A percentile compares a stretch with the other conserved stretches of the same genome.
phyloP scores from a whole-genome alignment of 2,329 filamentous ascomycete species.

The Stagonosporopsis tanaceti region DNA sequence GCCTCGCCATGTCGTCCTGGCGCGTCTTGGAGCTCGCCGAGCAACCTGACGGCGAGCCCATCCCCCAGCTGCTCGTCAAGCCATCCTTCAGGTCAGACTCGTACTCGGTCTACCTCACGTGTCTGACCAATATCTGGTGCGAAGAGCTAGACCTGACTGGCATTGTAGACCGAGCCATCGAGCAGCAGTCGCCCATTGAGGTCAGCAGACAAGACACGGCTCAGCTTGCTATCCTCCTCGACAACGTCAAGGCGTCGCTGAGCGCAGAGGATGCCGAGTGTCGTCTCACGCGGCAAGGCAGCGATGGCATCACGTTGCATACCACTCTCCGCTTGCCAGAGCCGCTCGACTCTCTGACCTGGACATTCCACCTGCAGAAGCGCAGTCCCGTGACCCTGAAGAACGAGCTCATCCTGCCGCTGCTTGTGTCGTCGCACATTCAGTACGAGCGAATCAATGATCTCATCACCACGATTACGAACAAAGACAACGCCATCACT shows the following conservation, averaged over 20 bases:
- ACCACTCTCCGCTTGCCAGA: conserved; percentile 68
- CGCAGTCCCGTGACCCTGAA: conserved; percentile 54
- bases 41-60: conserved; percentile 26
- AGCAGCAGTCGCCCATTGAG: conserved; percentile 75
- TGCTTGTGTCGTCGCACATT: conserved; percentile 59
- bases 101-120: conserved; percentile 73
- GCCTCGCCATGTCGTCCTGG: conserved; percentile 45
- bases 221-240: conserved; percentile 72
- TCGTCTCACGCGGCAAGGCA: conserved; percentile 41
- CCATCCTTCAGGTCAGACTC: conserved; percentile 61
- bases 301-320: conserved; percentile 57
- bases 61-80: conserved; percentile 72
- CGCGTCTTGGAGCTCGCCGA: conserved; percentile 40
- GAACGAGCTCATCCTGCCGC: conserved; percentile 60
- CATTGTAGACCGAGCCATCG: conserved; percentile 69
- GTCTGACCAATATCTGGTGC: conserved; percentile 76
- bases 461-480: conserved; percentile 59
- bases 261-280: conserved; percentile 48
- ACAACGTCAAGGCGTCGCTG: conserved; percentile 65
- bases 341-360: conserved; percentile 69
- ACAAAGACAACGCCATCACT: conserved; percentile 67
- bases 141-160: conserved; percentile 69
- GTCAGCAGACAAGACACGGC: conserved; percentile 69
- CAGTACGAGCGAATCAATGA: conserved; percentile 58
- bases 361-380: conserved; percentile 67